Percentiles rank a stretch among this genome's conserved stretches.
Conservation (phyloP, 305 asterid genomes). For the Salvia sclarea region DNA sequence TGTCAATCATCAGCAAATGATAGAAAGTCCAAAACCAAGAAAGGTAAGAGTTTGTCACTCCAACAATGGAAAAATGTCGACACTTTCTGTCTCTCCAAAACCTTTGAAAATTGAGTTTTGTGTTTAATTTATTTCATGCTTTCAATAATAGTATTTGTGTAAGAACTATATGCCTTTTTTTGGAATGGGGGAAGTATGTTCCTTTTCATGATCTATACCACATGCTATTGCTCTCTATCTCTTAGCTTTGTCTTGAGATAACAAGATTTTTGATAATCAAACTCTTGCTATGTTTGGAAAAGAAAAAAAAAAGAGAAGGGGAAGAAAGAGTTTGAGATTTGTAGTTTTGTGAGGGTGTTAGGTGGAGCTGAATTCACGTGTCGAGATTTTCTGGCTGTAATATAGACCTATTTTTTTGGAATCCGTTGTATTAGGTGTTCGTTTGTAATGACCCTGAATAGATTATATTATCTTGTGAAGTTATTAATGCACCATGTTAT, state of each 20-base stretch:
- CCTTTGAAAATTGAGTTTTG: constrained; percentile 12
- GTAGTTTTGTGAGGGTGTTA: background rate
- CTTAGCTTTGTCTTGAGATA: background rate
- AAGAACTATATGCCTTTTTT: constrained; percentile 29
- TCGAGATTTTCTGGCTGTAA: background rate
- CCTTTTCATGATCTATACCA: constrained; percentile 36
- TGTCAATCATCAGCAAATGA: constrained; percentile 85
- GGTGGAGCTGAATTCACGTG: background rate
- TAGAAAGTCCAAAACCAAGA: constrained; percentile 37
- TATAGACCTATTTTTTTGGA: background rate
- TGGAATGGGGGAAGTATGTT: constrained; percentile 35
- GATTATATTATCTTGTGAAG: background rate
- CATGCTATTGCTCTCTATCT: constrained; percentile 27
- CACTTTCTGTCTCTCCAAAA: constrained; percentile 34
- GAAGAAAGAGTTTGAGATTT: too few species aligned
- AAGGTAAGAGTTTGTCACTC: constrained; percentile 23
- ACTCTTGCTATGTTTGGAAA: background rate
- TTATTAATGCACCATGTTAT: background rate
- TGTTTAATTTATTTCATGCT: background rate
- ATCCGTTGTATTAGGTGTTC: background rate
- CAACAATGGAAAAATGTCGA: constrained; percentile 34
- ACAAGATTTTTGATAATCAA: background rate
- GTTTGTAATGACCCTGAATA: background rate
- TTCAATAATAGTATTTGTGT: background rate
- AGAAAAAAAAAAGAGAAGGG: too few species aligned